These are phyloP conservation scores for Suillus placidus DNA, from an alignment of 768 basidiomycete genomes.

Conservation along the genomic window DNA sequence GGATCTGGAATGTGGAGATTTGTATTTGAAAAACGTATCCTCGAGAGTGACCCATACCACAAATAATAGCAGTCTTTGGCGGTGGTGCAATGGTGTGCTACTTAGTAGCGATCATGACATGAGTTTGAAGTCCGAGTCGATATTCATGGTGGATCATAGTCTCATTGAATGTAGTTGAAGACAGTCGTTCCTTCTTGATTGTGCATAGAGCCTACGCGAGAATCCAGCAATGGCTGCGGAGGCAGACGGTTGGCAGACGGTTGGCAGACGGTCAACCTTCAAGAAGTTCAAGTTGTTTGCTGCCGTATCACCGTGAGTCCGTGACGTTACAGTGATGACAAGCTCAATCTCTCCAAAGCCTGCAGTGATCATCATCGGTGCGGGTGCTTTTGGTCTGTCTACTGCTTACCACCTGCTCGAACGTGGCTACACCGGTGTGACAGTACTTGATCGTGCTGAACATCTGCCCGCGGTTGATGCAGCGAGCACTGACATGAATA, in stretches of 20 bases:
- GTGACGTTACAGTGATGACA: not conserved
- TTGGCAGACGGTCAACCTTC: too few species aligned
- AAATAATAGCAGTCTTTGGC: not conserved
- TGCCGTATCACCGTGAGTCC: too few species aligned
- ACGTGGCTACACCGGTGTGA: slow-evolving; percentile 69
- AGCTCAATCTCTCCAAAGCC: slow-evolving; percentile 20
- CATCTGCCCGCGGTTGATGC: slow-evolving; percentile 81
- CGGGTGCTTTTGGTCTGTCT: slow-evolving; percentile 86
- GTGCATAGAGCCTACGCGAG: too few species aligned
- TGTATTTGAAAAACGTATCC: not conserved
- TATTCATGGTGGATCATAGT: not conserved
- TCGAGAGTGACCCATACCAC: too few species aligned
- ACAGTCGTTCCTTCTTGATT: too few species aligned
- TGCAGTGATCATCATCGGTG: slow-evolving; percentile 70
- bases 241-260: too few species aligned
- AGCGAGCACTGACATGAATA: slow-evolving; percentile 62
- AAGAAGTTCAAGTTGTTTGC: too few species aligned
- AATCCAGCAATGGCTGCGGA: too few species aligned
- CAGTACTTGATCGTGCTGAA: slow-evolving; percentile 71
- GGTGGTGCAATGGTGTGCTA: too few species aligned
- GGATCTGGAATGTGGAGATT: not conserved
- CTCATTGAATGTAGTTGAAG: too few species aligned
- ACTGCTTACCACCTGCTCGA: slow-evolving; percentile 79
- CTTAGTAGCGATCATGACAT: too few species aligned
- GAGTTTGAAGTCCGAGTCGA: not conserved